Base-by-base conservation (phyloP, 805 yeast species). In the Metschnikowia picachoensis region DNA sequence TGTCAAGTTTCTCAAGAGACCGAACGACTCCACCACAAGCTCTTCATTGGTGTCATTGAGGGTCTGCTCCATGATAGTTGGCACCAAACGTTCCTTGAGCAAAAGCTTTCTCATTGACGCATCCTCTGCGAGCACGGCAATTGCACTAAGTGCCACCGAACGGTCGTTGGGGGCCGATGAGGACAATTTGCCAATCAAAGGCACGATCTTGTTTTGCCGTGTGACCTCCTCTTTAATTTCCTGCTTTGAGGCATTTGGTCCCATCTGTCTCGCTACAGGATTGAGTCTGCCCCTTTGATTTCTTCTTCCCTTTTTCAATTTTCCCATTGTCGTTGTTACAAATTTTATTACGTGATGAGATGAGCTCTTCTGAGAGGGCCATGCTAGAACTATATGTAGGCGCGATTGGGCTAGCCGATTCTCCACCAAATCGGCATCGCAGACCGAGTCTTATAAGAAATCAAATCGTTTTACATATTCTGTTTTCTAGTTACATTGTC, bases 11-110 rank as follows among this genome's bases (percentile, higher is more conserved):
- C 96, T 77, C 51, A 94, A 67, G 20, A 92, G 69, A 1, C 96
- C 97, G 56, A 80, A 83, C 1, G 92, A 74, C 57, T 86, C 95
- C 16, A 86, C 85, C 15, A 87, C 84, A 37, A 88, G 79, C 54
- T 89, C 96, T 46, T 82, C 83, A 52, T 83, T 66, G 16, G 74
- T 60, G 60, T 88, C 96, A 37, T 77, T 78, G 17, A 91, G 64
- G 29, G 83, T 72, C 48, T 82, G 81, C 17, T 82, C 82, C 65
- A 89, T 53, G 1, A 90, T 60, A 2, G 78, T 73, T 35, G 80
- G 79, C 10, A 91, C 73, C 38, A 91, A 67, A 52, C 79, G 83
- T 56, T 89, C 94, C 59, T 85, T 86, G 50, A 91, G 65, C 16
- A 90, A 70, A 46, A 80, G 42, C 43, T 73, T 68, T 52, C 97